These are phyloP conservation scores for Pouteria glomerata DNA, from an alignment of 148 eudicot species.

Conservation along the genomic window DNA sequence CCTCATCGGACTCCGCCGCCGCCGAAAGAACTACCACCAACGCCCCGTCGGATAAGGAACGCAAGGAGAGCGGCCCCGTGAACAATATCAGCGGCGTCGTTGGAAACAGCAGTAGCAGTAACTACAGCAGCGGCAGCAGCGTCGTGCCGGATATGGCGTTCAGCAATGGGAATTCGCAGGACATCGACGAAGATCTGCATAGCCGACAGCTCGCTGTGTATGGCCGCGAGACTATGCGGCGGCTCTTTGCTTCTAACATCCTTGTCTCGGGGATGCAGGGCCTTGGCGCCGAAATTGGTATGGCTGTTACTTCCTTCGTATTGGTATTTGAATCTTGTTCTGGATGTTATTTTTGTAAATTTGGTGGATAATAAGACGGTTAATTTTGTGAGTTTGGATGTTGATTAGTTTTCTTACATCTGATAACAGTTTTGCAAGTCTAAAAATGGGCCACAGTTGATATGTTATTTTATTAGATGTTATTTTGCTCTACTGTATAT, in stretches of 20 bases:
- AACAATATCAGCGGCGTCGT: conserved; percentile 1
- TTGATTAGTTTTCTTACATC: not conserved
- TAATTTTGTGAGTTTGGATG: not conserved
- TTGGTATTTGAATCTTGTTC: not conserved
- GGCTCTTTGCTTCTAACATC: conserved; percentile 66
- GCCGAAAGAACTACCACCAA: not conserved
- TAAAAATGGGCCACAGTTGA: not conserved
- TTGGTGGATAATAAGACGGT: not conserved
- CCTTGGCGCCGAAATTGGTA: conserved; percentile 88
- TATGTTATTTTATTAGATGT: not conserved
- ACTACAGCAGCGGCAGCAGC: not conserved
- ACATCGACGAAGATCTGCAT: conserved; percentile 90
- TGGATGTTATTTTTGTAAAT: not conserved
- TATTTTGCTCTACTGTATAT: conserved; percentile 8
- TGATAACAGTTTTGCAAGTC: not conserved
- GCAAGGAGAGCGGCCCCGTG: conserved; percentile 5
- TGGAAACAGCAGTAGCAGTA: not conserved
- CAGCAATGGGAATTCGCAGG: conserved; percentile 29
- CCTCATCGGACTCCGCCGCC: conserved; percentile 13
- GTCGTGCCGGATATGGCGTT: conserved; percentile 31
- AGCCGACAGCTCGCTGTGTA: conserved; percentile 91
- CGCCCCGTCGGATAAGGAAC: not conserved
- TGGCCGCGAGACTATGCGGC: conserved; percentile 79
- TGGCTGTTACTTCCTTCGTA: not conserved
- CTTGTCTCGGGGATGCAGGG: conserved; percentile 85